Evolutionary conservation across 352 stramenopile species (phyloP).

Genomic region (Phytophthora quininea): DNA sequence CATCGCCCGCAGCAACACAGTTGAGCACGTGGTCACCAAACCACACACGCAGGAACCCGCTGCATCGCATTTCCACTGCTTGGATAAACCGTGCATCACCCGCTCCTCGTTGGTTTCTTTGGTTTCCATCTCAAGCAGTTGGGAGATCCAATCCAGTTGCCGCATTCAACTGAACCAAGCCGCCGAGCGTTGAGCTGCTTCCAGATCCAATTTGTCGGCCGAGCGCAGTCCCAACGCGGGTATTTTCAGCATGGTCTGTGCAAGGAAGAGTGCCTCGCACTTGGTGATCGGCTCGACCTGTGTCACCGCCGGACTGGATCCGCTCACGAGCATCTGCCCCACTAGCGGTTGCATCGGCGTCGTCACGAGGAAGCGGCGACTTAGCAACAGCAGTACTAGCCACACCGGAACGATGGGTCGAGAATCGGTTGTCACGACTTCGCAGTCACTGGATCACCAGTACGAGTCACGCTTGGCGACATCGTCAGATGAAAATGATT

Average conservation of each 20-base stretch:
- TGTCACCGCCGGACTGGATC: conserved; percentile 13
- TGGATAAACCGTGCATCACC: conserved; percentile 25
- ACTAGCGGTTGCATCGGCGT: conserved; percentile 18
- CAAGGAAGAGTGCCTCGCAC: conserved; percentile 30
- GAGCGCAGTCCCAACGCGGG: conserved; percentile 37
- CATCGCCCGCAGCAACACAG: too few species aligned
- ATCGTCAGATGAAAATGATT: conserved; percentile 41
- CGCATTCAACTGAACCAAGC: conserved; percentile 5
- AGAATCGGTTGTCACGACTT: conserved; percentile 19
- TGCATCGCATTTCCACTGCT: conserved; percentile 38
- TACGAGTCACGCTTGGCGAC: conserved; percentile 53
- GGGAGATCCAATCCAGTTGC: conserved; percentile 22
- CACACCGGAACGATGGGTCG: conserved; percentile 18
- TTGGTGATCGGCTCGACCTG: conserved; percentile 33
- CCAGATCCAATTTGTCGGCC: conserved; percentile 39
- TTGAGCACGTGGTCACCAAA: not conserved
- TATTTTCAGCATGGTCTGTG: conserved; percentile 45
- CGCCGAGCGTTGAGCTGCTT: conserved; percentile 10
- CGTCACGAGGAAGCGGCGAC: conserved; percentile 24
- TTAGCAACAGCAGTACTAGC: conserved; percentile 17
- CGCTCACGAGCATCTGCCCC: conserved; percentile 9
- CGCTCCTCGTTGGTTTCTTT: conserved; percentile 36
- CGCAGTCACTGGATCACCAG: conserved; percentile 53
- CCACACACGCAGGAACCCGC: conserved; percentile 10
- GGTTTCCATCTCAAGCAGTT: conserved; percentile 26